These are phyloP conservation scores for Podaxis pistillaris DNA, from an alignment of 768 basidiomycete genomes.

Conservation along the genomic window DNA sequence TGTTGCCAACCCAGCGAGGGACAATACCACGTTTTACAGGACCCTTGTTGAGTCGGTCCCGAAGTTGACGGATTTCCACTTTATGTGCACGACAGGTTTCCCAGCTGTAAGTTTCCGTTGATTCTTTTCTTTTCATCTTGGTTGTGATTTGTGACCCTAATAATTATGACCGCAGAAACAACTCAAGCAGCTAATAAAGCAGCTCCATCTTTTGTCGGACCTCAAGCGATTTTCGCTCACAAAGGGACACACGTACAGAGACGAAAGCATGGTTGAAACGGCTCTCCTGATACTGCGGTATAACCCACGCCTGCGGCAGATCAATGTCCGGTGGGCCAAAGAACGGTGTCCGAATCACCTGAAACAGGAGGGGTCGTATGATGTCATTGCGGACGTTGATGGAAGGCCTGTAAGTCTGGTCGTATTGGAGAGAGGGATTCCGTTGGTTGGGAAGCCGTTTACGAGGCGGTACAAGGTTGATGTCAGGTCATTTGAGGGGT, in stretches of 20 bases:
- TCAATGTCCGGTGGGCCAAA: constrained; percentile 48
- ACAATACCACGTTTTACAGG: constrained; percentile 33
- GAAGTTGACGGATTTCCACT: constrained; percentile 44
- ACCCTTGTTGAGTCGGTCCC: constrained; percentile 35
- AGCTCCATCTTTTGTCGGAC: constrained; percentile 35
- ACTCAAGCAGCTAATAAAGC: constrained; percentile 36
- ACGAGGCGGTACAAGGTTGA: constrained; percentile 27
- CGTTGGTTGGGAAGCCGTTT: constrained; percentile 38
- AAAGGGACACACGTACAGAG: constrained; percentile 45
- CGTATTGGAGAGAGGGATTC: constrained; percentile 41
- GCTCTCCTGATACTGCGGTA: constrained; percentile 34
- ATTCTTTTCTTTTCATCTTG: not conserved
- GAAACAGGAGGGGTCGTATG: constrained; percentile 46
- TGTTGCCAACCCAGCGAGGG: constrained; percentile 31
- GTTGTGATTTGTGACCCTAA: not conserved
- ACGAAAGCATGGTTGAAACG: constrained; percentile 44
- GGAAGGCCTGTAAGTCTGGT: constrained; percentile 25
- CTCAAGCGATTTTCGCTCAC: constrained; percentile 47
- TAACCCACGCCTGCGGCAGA: constrained; percentile 35
- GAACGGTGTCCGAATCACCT: constrained; percentile 46
- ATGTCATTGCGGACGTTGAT: constrained; percentile 27
- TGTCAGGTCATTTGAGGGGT: not conserved
- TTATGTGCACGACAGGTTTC: constrained; percentile 50
- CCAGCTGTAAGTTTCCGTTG: constrained; percentile 29
- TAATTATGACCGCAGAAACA: constrained; percentile 33